These are phyloP conservation scores for Phascolomyces articulosus DNA, from an alignment of 371 early-diverging fungal genomes.

Conservation along the genomic window DNA sequence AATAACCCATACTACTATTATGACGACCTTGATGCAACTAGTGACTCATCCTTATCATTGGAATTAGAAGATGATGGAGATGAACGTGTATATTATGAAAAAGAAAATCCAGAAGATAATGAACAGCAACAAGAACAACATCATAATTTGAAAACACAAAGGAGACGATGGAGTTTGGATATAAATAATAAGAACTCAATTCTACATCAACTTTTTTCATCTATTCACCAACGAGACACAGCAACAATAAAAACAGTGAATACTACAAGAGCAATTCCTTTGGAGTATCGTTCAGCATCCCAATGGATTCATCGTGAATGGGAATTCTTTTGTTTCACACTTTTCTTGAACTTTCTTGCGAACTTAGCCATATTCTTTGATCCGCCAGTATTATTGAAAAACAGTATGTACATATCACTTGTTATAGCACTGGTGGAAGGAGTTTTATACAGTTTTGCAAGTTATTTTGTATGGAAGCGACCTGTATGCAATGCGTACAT, in stretches of 20 bases:
- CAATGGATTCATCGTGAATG: conserved; percentile 5
- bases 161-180: not conserved
- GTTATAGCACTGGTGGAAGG: not conserved
- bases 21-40: not conserved
- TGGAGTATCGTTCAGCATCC: not conserved
- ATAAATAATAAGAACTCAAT: no score
- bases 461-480: not conserved
- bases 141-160: not conserved
- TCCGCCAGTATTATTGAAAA: not conserved
- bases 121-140: not conserved
- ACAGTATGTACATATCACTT: not conserved
- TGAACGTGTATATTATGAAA: conserved; percentile 2
- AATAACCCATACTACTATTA: not conserved
- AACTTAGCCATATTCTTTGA: not conserved
- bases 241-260: not conserved
- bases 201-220: not conserved
- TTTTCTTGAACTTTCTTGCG: not conserved
- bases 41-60: not conserved
- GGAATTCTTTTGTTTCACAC: not conserved
- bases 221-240: not conserved
- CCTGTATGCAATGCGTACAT: not conserved
- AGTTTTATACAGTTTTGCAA: not conserved
- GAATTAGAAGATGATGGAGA: not conserved
- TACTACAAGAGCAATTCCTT: not conserved
- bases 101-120: no score